Conservation (phyloP, 208 protist species). For the Leishmania amazonensis region DNA sequence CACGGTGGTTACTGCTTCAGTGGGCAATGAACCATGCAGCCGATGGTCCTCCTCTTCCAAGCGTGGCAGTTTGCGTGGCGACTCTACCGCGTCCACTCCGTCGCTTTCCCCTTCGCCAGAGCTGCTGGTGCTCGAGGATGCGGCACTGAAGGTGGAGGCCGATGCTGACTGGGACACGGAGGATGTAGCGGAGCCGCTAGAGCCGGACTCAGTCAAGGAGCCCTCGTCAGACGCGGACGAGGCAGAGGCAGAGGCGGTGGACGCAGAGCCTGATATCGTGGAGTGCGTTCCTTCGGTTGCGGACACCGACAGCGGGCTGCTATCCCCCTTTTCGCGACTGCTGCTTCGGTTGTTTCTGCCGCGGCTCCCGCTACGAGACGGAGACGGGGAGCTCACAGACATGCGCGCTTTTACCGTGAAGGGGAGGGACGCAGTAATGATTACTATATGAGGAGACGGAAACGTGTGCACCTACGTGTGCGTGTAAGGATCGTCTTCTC, state of each 20-base stretch:
- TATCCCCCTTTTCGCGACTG: not conserved
- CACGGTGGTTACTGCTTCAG: not conserved
- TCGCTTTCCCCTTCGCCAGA: slow-evolving; percentile 5
- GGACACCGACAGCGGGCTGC: not conserved
- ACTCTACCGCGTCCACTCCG: not conserved
- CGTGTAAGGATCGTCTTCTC: not conserved
- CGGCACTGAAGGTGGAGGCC: not conserved
- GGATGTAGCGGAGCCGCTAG: not conserved
- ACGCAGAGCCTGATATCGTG: not conserved
- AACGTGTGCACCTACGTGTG: not conserved
- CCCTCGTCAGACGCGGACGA: not conserved
- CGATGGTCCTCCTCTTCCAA: slow-evolving; percentile 9
- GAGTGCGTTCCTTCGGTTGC: not conserved
- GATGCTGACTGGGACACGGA: not conserved
- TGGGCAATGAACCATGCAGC: not conserved
- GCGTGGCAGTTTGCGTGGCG: slow-evolving; percentile 21
- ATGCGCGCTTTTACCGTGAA: not conserved
- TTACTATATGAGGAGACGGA: not conserved
- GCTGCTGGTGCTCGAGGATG: not conserved
- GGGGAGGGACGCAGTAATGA: too few relatives aligned
- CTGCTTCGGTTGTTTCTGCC: not conserved
- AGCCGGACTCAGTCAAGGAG: not conserved
- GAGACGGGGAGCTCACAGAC: not conserved
- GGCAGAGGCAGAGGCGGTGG: slow-evolving; percentile 1
- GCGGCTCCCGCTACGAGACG: not conserved